Evolutionary conservation across 495 filamentous ascomycete genomes (phyloP).

Genomic region (Xylaria acuta): DNA sequence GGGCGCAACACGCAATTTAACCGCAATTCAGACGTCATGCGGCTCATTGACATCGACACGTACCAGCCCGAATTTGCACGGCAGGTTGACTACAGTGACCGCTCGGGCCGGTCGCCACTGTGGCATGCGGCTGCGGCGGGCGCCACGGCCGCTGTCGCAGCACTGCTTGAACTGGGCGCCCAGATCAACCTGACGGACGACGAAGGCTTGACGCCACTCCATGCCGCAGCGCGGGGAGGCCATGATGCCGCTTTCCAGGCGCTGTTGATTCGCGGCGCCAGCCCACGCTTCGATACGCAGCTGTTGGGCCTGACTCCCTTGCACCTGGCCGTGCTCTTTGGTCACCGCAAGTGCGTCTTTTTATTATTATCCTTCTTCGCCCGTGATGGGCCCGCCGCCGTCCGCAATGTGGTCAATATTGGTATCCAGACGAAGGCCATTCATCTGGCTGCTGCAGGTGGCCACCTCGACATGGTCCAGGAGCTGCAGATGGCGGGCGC

Average conservation of each 20-base stretch:
- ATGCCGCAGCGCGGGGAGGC: conserved; percentile 1
- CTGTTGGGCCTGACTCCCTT: not conserved
- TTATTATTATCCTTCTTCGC: not conserved
- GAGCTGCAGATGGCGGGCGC: not conserved
- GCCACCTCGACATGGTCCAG: not conserved
- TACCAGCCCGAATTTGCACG: conserved; percentile 1
- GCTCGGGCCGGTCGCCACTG: not conserved
- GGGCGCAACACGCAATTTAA: not conserved
- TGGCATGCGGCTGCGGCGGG: not conserved
- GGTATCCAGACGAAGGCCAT: not conserved
- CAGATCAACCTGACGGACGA: not conserved
- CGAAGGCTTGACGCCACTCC: not conserved
- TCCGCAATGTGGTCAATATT: not conserved
- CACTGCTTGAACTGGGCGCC: not conserved
- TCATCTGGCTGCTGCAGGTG: not conserved
- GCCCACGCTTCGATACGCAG: conserved; percentile 4
- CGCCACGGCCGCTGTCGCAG: not conserved
- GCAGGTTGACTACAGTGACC: conserved; percentile 5
- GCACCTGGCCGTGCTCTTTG: not conserved
- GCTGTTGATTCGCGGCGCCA: not conserved
- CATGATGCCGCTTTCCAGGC: not conserved
- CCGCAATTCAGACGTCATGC: not conserved
- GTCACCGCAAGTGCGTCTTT: not conserved
- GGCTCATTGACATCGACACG: not conserved
- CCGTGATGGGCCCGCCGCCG: not conserved